phyloP scores from a whole-genome alignment of 495 filamentous ascomycete species.

The Hypoxylon intermedium region DNA sequence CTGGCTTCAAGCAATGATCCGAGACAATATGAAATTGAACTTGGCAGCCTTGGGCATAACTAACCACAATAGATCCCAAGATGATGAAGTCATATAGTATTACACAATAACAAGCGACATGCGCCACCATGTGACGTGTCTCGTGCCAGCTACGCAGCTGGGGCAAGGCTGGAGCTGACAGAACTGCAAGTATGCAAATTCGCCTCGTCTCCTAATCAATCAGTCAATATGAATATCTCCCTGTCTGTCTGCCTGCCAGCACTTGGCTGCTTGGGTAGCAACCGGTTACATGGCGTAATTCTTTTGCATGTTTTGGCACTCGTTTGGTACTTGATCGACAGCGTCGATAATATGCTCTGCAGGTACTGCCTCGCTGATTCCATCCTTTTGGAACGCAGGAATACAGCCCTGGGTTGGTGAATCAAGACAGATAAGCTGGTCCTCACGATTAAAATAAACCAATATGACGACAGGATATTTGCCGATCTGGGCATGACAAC shows the following conservation, averaged over 20 bases:
- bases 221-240: too few species aligned
- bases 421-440: too few species aligned
- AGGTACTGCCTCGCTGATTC: constrained; percentile 31
- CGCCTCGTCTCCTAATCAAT: too few species aligned
- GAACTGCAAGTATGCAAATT: too few species aligned
- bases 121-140: not conserved
- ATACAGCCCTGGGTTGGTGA: constrained; percentile 4
- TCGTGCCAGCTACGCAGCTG: constrained; percentile 7
- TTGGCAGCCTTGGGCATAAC: not conserved
- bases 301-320: too few species aligned
- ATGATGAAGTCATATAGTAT: constrained; percentile 30
- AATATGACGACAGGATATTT: constrained; percentile 14
- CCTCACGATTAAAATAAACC: too few species aligned
- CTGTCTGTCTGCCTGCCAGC: too few species aligned
- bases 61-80: not conserved
- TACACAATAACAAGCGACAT: constrained; percentile 20
- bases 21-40: constrained; percentile 2
- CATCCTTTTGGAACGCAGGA: constrained; percentile 14
- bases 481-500: too few species aligned
- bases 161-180: constrained; percentile 17
- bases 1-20: not conserved
- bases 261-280: not conserved
- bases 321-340: constrained; percentile 16
- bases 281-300: not conserved
- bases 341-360: constrained; percentile 18